These are phyloP conservation scores for Stagonosporopsis cucurbitacearum DNA, from an alignment of 2,329 filamentous ascomycete genomes.

Conservation along the genomic window DNA sequence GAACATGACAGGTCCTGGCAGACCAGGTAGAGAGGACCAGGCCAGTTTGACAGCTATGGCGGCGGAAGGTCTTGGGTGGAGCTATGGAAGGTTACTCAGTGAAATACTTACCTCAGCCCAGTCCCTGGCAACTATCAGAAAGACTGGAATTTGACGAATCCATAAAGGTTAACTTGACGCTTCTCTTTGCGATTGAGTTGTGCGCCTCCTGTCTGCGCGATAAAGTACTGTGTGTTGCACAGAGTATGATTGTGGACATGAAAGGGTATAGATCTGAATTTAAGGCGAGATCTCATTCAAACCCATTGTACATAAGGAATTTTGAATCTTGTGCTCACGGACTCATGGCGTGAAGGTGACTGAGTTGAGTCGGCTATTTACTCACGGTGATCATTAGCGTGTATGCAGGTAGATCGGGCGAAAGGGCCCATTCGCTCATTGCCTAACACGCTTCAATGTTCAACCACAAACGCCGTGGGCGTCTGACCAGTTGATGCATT, in stretches of 20 bases:
- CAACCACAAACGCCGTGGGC: background rate
- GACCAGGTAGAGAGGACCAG: slow-evolving; percentile 57
- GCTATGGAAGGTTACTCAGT: slow-evolving; percentile 38
- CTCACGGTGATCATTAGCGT: background rate
- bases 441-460: background rate
- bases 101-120: slow-evolving; percentile 1
- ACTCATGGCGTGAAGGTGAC: background rate
- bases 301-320: background rate
- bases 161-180: too few relatives aligned
- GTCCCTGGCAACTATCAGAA: background rate
- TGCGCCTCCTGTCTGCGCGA: too few relatives aligned
- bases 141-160: background rate
- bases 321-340: background rate
- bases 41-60: slow-evolving; percentile 56
- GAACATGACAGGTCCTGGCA: slow-evolving; percentile 58
- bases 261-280: too few relatives aligned
- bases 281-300: too few relatives aligned
- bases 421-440: background rate
- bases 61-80: slow-evolving; percentile 53
- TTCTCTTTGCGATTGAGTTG: too few relatives aligned
- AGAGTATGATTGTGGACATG: too few relatives aligned
- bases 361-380: slow-evolving; percentile 3
- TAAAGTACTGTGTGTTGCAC: too few relatives aligned
- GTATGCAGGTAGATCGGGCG: slow-evolving; percentile 9
- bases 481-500: background rate